Conservation (phyloP, 2,329 filamentous ascomycete genomes). For the Colletotrichum siamense region DNA sequence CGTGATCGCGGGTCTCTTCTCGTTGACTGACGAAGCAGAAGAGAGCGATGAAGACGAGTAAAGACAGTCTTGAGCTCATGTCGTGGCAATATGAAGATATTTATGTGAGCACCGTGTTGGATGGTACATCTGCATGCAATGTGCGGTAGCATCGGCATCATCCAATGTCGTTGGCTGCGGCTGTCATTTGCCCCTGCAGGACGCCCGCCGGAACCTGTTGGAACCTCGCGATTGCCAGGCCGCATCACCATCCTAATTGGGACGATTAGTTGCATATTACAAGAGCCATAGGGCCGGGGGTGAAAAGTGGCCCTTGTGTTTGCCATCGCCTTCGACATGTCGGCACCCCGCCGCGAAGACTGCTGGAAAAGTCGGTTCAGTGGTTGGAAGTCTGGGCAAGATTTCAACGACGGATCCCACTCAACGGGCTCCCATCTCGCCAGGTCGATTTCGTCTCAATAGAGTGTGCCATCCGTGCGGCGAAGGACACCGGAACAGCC, state of each 20-base stretch:
- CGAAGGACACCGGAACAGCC: background rate
- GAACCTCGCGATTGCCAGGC: background rate
- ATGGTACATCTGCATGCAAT: background rate
- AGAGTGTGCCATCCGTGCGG: background rate
- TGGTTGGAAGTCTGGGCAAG: background rate
- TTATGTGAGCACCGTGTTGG: background rate
- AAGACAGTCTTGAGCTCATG: background rate
- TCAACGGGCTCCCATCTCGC: background rate
- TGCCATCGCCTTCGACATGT: background rate
- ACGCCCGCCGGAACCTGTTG: background rate
- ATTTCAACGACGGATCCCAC: background rate
- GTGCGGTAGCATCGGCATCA: background rate
- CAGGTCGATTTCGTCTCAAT: background rate
- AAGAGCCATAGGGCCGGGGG: background rate
- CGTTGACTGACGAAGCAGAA: background rate
- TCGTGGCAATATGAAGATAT: background rate
- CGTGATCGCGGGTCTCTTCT: background rate
- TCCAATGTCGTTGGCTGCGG: background rate
- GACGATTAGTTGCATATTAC: background rate
- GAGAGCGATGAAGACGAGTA: background rate
- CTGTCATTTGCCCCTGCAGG: background rate
- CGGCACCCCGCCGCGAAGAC: background rate
- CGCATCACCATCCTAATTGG: background rate
- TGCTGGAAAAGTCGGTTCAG: background rate
- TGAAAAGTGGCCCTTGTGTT: background rate